These are phyloP conservation scores for Desmodesmus armatus DNA, from an alignment of 139 green algal genomes.

Conservation along the genomic window DNA sequence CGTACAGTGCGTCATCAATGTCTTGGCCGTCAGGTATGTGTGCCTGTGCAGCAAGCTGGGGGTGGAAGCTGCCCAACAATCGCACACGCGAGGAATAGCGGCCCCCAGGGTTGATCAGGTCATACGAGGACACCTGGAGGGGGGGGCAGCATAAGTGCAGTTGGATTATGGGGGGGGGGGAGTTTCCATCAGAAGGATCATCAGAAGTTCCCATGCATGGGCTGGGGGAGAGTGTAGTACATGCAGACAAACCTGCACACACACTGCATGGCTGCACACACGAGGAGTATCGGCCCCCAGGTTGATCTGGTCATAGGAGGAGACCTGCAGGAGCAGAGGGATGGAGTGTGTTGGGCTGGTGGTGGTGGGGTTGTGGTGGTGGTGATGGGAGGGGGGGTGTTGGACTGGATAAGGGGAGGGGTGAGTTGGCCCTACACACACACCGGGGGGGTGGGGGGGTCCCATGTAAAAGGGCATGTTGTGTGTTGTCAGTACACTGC, in stretches of 20 bases:
- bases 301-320: not conserved
- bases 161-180: not conserved
- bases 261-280: not conserved
- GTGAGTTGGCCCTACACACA: too few species aligned
- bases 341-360: too few species aligned
- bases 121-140: conserved; percentile 75
- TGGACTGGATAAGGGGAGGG: too few species aligned
- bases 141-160: not conserved
- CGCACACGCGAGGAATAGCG: conserved; percentile 75
- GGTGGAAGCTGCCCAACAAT: conserved; percentile 77
- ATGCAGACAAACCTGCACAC: not conserved
- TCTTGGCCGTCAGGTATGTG: conserved; percentile 65
- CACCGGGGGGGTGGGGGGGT: too few species aligned
- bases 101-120: conserved; percentile 72
- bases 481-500: too few species aligned
- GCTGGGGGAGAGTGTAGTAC: too few species aligned
- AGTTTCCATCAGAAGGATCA: not conserved
- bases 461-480: too few species aligned
- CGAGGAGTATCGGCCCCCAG: not conserved
- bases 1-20: conserved; percentile 88
- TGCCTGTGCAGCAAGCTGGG: not conserved
- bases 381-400: too few species aligned
- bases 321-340: not conserved
- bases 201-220: too few species aligned
- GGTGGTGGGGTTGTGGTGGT: too few species aligned